Evolutionary conservation across 2,329 filamentous ascomycete species (phyloP), one percentile per base, ranked within the genome.

Genomic region (Geosmithia morbida): DNA sequence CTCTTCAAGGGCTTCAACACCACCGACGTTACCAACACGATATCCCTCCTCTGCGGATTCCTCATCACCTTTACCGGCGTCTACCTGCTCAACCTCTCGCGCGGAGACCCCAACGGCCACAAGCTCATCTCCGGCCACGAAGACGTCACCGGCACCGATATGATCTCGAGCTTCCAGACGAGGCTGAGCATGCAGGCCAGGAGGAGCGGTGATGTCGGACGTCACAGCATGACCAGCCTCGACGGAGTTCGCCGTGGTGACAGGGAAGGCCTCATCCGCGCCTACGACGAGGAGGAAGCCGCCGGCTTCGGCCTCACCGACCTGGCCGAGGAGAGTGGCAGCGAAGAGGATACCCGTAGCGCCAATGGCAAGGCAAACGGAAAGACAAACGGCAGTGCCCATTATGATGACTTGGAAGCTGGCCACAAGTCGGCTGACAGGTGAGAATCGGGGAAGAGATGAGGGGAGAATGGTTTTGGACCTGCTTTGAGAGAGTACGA

Each of bases 1-100:
- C 82, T 97, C 46, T 97, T 95, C 70, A 81, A 81, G 56, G 90
- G 90, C 50, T 97, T 97, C 74, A 96, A 97, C 66, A 97, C 90
- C 3, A 87, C 86, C 45, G 87, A 94, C 56, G 75, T 83, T 6
- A 85, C 95, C 55, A 95, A 92, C 67, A 96, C 87, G 1, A 80
- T 97, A 49, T 96, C 90, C 3, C 75, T 97, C 14, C 75, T 97
- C 46, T 90, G 85, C 61, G 90, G 90, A 50, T 97, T 97, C 68
- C 77, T 97, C 49, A 81, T 92, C 54, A 97, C 94, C 51, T 97
- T 97, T 62, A 85, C 88, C 2, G 90, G 90, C 26, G 90, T 97
- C 47, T 97, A 97, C 65, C 78, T 97, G 6, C 77, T 97, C 55
- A 97, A 97, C 59, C 79, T 98, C n/a, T 96, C 90, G 1, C 83